Evolutionary conservation across 208 protist genomes (phyloP), one percentile per base, ranked within the genome.

Genomic region (Kentomonas sorsogonicus): DNA sequence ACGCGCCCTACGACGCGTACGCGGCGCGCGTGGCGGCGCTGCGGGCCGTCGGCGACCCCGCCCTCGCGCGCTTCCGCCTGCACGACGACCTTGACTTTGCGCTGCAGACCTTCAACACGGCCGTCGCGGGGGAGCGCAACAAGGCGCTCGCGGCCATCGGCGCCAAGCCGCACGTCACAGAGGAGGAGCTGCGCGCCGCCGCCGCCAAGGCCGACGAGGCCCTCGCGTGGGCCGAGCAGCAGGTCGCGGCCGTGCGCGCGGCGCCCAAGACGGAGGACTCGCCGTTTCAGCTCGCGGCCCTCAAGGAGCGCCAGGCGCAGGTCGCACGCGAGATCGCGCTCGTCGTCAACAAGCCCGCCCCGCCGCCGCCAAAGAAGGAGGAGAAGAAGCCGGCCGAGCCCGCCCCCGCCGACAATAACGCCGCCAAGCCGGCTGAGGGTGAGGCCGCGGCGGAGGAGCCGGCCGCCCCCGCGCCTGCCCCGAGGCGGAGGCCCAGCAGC

Each of bases 11-110:
- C 50, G 76, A 71, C 1, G 83, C 55, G 39, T 97, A 95, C 73
- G 53, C 82, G 46, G 52, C 65, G 38, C 81, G 85, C 47, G 69
- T 96, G 16, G 53, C 72, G 47, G 77, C 66, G 18, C 72, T 97
- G n/a, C 82, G 84, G 9, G 71, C 63, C n/a, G 73, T 93, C 68
- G 89, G 79, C 44, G 89, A 95, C 56, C 46, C 82, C 30, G 86
- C 86, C n/a, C 50, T 69, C 52, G 46, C 48, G 33, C 86, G 86
- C 33, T 65, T 66, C 25, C 68, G 71, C 53, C 75, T 70, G 56
- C 72, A 64, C 69, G 82, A 86, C 53, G 86, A 93, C 11, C 60
- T 83, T 13, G 47, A 75, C 51, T 93, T 90, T 59, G 72, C 69
- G 15, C 15, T 86, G 23, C 63, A 63, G 36, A 54, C 38, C 30